A percentile compares a stretch with the other conserved stretches of the same genome.
These are phyloP conservation scores for Knoxia roxburghii DNA, from an alignment of 257 asterid species.

Conservation along the genomic window DNA sequence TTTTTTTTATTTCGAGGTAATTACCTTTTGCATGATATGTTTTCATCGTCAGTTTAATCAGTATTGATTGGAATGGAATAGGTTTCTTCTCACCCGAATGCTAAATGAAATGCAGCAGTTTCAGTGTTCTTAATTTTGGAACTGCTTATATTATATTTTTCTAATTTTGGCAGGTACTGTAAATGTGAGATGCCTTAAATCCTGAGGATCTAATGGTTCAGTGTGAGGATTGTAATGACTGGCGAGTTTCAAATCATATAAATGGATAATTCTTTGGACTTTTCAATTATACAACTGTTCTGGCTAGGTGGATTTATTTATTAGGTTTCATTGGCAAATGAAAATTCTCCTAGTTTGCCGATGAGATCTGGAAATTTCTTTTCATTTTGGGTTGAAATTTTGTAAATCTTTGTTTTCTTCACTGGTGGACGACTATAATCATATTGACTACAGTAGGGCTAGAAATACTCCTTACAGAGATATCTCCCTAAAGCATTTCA, in stretches of 20 bases:
- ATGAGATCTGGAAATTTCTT: not conserved
- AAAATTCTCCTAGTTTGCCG: not conserved
- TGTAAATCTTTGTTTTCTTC: no score
- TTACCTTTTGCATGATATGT: not conserved
- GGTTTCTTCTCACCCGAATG: not conserved
- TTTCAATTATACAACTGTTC: no score
- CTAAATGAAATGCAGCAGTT: not conserved
- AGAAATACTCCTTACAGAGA: no score
- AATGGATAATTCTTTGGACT: no score
- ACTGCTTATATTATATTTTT: not conserved
- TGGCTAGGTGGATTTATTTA: no score
- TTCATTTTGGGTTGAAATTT: not conserved
- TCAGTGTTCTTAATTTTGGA: not conserved
- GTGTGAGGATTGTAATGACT: constrained; percentile 88
- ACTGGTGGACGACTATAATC: no score
- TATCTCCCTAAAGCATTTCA: no score
- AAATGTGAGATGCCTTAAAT: constrained; percentile 98
- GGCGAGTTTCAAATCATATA: constrained; percentile 40
- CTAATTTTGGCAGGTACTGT: constrained; percentile 56
- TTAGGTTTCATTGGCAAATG: not conserved
- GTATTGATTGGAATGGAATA: not conserved
- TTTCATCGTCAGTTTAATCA: not conserved
- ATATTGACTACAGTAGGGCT: no score
- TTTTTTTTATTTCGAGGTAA: not conserved
- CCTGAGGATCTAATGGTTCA: constrained; percentile 97